Base-by-base conservation (phyloP, 495 filamentous ascomycete genomes). In the Lophiostoma macrostomum region DNA sequence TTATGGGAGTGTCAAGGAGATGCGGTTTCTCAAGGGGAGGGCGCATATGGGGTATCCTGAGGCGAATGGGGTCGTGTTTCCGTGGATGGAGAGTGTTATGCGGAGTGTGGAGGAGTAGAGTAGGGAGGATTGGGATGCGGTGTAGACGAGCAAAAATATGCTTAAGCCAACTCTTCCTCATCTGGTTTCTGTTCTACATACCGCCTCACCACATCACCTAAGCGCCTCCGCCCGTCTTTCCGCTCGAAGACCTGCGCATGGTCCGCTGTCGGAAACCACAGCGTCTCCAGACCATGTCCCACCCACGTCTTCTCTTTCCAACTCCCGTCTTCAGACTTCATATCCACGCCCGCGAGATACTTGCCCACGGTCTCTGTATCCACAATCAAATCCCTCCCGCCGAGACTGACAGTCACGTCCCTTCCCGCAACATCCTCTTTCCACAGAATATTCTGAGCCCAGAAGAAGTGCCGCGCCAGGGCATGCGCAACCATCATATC, bases 1-100 rank as follows among this genome's bases (percentile, higher is more conserved):
- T 66, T 79, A 87, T 56, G 85, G 85, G 16, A 78, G 72, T 42
- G 81, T 82, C 25, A 91, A 90, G 73, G 86, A 89, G 67, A 83
- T 77, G 39, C 69, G 82, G 67, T 73, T 45, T 41, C 50, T 60
- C 4, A 34, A 46, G 30, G 47, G 36, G 0, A 35, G 54, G 28
- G 24, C 34, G 1, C 59, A 58, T 38, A 63, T 53, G 48, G 49
- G 56, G 27, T 60, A 60, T 44, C 56, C 56, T 2, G 56, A 60
- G 36, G 56, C 56, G 1, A 60, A 60, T 30, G 31, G 27, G 2
- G 19, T 42, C 7, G 56, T 60, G 1, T 60, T 42, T 44, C 56
- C 56, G 16, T 60, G 56, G 56, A 53, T 60, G 56, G 56, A 60
- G 29, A 35, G 38, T 25, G 37, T 60, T 40, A 53, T 60, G 49